Base-by-base conservation (phyloP, 192 early-diverging fungal genomes). In the Linnemannia schmuckeri region DNA sequence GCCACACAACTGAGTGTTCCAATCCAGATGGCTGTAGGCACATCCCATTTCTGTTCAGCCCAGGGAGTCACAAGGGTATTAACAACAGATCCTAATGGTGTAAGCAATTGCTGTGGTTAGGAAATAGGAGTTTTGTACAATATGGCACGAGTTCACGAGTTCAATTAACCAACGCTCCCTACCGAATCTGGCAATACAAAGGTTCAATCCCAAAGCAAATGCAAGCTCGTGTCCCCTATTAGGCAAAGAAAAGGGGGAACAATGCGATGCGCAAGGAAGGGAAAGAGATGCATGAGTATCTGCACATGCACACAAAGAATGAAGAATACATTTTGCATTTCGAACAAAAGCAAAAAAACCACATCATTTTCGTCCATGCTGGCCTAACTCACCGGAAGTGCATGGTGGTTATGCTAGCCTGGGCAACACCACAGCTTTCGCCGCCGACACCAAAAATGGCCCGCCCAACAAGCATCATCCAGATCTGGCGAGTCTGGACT, bases 391-490 rank as follows among this genome's bases (percentile, higher is more conserved):
- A 86, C 79, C 88, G 75, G 77, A 95, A 95, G 85, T 91, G 91
- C 70, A 87, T 89, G 17, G 93, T 92, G 12, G 89, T 91, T 38
- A 93, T 90, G 37, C 84, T 86, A 24, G 91, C 91, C 71, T 93
- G 91, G 13, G 89, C 92, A 33, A 95, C 93, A 55, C 92, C 92
- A 38, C 94, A 84, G 27, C 82, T 88, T 75, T 93, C 93, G 27
- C 93, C 93, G 1, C 94, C 94, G 17, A 93, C 80, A 15, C 94
- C 94, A 90, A 95, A 94, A 38, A 94, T 61, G 18, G 93, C 79
- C 13, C 94, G 88, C 7, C 94, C 94, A 7, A 90, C 42, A 6
- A 93, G 54, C 92, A 94, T 92, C 44, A 92, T 61, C 76, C 80
- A 76, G 49, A 94, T 89, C 35, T 68, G 88, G 6, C 89, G 87